Evolutionary conservation across 2,329 filamentous ascomycete species (phyloP).

Genomic region (Dothistroma septosporum): DNA sequence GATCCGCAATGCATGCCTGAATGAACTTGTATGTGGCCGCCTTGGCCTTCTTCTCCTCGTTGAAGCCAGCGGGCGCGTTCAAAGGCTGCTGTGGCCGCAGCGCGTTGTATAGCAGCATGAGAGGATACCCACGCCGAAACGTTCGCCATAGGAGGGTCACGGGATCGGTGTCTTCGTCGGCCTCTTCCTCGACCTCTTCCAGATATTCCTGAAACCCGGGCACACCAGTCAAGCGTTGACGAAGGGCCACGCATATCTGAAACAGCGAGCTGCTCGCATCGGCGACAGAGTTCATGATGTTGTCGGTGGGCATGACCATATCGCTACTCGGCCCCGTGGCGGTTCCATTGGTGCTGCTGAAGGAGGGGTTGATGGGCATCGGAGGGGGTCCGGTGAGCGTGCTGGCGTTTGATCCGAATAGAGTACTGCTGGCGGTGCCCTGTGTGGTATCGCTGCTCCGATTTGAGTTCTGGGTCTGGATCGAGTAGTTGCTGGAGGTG

Average conservation of each 20-base stretch:
- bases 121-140: constrained; percentile 74
- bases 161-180: constrained; percentile 66
- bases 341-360: constrained; percentile 32
- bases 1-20: constrained; percentile 77
- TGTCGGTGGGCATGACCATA: constrained; percentile 71
- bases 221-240: constrained; percentile 74
- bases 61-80: constrained; percentile 42
- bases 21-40: constrained; percentile 89
- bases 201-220: constrained; percentile 76
- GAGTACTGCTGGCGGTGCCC: constrained; percentile 43
- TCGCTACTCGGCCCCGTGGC: constrained; percentile 27
- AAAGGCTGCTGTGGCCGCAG: constrained; percentile 67
- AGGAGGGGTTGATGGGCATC: constrained; percentile 41
- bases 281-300: constrained; percentile 96
- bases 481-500: constrained; percentile 45
- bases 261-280: constrained; percentile 89
- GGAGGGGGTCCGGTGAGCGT: constrained; percentile 24
- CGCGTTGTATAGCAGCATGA: constrained; percentile 85
- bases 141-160: constrained; percentile 89
- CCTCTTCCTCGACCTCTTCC: constrained; percentile 65
- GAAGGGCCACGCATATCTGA: constrained; percentile 86
- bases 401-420: constrained; percentile 36
- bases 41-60: constrained; percentile 75
- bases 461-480: constrained; percentile 44
- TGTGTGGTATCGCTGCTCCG: constrained; percentile 48